Conservation (phyloP, 345 rosid genomes). For the Murraya paniculata region DNA sequence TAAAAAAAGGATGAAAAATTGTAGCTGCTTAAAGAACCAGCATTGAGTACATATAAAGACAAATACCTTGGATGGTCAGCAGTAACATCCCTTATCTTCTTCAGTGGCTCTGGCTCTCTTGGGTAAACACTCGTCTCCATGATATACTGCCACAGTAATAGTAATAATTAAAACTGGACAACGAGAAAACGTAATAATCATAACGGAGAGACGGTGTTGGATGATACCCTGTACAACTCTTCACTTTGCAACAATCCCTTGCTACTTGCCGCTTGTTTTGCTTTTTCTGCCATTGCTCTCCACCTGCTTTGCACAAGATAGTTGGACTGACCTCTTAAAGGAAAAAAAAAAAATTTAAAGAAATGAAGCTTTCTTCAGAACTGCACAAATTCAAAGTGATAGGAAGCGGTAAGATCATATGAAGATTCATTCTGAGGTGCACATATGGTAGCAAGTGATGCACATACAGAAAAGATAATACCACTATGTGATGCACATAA, state of each 20-base stretch:
- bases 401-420: background rate
- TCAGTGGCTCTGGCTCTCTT: constrained; percentile 57
- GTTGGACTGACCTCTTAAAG: background rate
- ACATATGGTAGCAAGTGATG: too few species aligned
- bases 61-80: constrained; percentile 48
- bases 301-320: background rate
- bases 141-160: constrained; percentile 43
- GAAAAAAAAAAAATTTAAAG: background rate
- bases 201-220: background rate
- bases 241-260: constrained; percentile 49
- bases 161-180: background rate
- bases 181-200: background rate
- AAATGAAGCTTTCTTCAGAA: background rate
- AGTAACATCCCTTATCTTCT: constrained; percentile 57
- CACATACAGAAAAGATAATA: too few species aligned
- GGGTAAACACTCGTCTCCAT: constrained; percentile 73
- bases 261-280: constrained; percentile 7
- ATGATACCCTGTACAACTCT: constrained; percentile 48
- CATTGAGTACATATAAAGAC: background rate
- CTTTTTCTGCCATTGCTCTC: constrained; percentile 27
- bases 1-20: background rate
- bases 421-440: too few species aligned
- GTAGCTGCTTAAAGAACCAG: background rate
- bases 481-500: too few species aligned
- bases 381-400: background rate